Evolutionary conservation across 805 yeast species (phyloP).

Genomic region (Cyberlindnera subsufficiens): DNA sequence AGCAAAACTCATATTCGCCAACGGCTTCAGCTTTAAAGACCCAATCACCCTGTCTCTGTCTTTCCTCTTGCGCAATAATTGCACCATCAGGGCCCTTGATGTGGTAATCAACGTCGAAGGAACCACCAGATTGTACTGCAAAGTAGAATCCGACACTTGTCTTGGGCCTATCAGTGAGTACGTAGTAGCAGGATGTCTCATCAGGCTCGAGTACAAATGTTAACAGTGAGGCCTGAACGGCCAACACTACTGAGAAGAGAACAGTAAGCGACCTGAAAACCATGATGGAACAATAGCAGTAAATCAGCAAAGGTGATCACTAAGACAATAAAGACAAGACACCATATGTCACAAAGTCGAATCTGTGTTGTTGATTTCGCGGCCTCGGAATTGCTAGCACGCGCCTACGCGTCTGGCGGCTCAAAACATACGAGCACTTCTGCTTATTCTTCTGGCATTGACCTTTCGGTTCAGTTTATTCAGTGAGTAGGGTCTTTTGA

Average conservation of each 20-base stretch:
- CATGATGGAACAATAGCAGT: not conserved
- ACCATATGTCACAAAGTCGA: too few species aligned
- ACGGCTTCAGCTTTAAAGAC: constrained; percentile 45
- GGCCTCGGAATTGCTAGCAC: too few species aligned
- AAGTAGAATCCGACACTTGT: constrained; percentile 69
- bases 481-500: too few species aligned
- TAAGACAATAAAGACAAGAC: not conserved
- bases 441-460: too few species aligned
- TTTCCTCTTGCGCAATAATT: constrained; percentile 40
- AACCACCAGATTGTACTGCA: constrained; percentile 60
- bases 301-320: not conserved
- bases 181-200: constrained; percentile 66
- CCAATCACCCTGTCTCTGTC: constrained; percentile 61
- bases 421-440: too few species aligned
- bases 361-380: too few species aligned
- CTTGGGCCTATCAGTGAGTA: constrained; percentile 54
- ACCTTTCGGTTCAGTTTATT: too few species aligned
- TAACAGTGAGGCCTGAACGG: constrained; percentile 45
- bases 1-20: constrained; percentile 66
- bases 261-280: not conserved
- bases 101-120: constrained; percentile 59
- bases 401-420: too few species aligned
- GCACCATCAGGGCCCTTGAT: constrained; percentile 52
- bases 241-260: constrained; percentile 1
- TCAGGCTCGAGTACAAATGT: constrained; percentile 74